Conservation (phyloP, 2,329 filamentous ascomycete species). For the Sordariomycetes sp. region DNA sequence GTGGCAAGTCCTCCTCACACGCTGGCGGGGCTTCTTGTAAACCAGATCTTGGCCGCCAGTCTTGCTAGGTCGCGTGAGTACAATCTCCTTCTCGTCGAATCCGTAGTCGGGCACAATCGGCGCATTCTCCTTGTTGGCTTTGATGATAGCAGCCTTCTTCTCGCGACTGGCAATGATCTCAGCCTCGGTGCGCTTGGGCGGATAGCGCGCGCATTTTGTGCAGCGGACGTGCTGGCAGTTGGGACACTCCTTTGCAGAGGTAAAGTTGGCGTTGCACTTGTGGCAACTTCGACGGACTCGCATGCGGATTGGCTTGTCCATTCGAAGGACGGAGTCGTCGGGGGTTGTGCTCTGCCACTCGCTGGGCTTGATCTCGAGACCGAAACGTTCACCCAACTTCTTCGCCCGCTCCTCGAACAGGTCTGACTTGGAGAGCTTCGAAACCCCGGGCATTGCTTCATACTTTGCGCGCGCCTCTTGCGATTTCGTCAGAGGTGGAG, state of each 20-base stretch:
- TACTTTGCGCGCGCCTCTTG: conserved; percentile 14
- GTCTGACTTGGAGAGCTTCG: conserved; percentile 36
- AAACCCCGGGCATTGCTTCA: conserved; percentile 20
- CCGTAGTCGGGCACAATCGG: conserved; percentile 43
- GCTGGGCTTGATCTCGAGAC: conserved; percentile 43
- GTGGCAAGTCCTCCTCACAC: conserved; percentile 69
- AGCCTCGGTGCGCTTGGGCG: conserved; percentile 52
- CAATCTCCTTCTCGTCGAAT: conserved; percentile 32
- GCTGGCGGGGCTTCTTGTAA: conserved; percentile 62
- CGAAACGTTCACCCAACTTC: conserved; percentile 45
- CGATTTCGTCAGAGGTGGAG: conserved; percentile 2
- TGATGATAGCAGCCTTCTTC: conserved; percentile 36
- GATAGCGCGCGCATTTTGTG: conserved; percentile 69
- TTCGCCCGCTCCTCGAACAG: conserved; percentile 48
- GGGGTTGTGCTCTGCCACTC: conserved; percentile 35
- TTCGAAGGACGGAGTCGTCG: conserved; percentile 48
- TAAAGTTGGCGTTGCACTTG: conserved; percentile 67
- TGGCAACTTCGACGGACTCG: conserved; percentile 75
- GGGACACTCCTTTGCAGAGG: conserved; percentile 61
- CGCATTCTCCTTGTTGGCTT: conserved; percentile 49
- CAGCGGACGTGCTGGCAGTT: conserved; percentile 75
- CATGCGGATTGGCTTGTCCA: conserved; percentile 71
- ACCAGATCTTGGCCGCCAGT: conserved; percentile 62
- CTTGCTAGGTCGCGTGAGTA: conserved; percentile 55
- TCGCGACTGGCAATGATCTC: conserved; percentile 44